Conservation (phyloP, 495 filamentous ascomycete species). For the Xylaria acuta region DNA sequence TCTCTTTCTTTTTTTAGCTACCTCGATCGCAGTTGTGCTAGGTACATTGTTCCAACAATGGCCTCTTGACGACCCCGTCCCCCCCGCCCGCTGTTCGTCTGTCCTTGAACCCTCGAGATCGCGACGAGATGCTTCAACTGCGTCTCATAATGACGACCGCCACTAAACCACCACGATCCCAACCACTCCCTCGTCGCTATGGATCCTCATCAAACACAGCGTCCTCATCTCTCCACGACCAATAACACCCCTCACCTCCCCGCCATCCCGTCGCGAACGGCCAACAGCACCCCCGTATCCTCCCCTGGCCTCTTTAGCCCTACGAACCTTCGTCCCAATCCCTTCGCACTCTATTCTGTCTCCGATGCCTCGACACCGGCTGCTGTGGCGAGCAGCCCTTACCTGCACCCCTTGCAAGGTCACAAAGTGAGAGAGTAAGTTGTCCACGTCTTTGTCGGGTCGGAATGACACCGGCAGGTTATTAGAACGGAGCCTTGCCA, state of each 20-base stretch:
- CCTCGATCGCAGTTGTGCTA: neutral
- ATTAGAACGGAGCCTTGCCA: neutral
- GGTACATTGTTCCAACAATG: constrained; percentile 23
- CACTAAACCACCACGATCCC: constrained; percentile 33
- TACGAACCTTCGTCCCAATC: constrained; percentile 48
- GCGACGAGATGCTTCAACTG: constrained; percentile 41
- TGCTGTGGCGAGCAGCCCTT: constrained; percentile 56
- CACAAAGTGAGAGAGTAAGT: constrained; percentile 67
- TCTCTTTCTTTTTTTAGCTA: neutral
- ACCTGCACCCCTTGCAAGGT: constrained; percentile 67
- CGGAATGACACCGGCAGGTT: neutral
- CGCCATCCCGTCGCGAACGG: constrained; percentile 51
- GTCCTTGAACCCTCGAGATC: constrained; percentile 23
- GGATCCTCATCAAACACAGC: constrained; percentile 44
- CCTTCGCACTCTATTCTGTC: constrained; percentile 43
- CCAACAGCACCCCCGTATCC: constrained; percentile 70
- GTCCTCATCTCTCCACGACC: constrained; percentile 46
- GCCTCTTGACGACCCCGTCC: constrained; percentile 40
- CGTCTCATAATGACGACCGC: constrained; percentile 44
- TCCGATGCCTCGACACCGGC: constrained; percentile 57
- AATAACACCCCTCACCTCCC: constrained; percentile 41
- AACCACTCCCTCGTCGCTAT: constrained; percentile 34
- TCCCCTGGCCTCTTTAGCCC: constrained; percentile 73
- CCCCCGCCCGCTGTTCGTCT: constrained; percentile 30
- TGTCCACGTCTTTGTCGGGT: neutral